Conservation (phyloP, 495 filamentous ascomycete species). For the Xylaria sp. region DNA sequence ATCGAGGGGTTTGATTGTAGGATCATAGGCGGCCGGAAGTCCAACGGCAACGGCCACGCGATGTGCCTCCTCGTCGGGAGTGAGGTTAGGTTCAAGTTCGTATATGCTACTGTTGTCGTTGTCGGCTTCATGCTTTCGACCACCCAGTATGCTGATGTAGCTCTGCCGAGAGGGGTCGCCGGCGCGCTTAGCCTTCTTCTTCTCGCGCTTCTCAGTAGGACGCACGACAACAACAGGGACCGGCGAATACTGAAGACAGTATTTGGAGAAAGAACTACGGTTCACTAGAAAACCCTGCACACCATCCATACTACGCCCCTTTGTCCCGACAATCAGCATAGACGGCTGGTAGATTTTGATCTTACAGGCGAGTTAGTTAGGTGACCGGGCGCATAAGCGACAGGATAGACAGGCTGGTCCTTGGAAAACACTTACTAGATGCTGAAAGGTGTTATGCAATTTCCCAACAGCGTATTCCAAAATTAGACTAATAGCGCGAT, state of each 20-base stretch:
- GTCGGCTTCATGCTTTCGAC: slow-evolving; percentile 65
- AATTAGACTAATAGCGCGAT: slow-evolving; percentile 85
- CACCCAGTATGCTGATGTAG: slow-evolving; percentile 81
- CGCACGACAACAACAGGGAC: slow-evolving; percentile 97
- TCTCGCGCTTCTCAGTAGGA: slow-evolving; percentile 85
- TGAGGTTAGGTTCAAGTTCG: slow-evolving; percentile 54
- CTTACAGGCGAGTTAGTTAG: slow-evolving; percentile 49
- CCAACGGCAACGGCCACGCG: slow-evolving; percentile 76
- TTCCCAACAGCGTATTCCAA: slow-evolving; percentile 93
- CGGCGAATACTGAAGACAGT: slow-evolving; percentile 93
- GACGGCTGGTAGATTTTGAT: slow-evolving; percentile 94
- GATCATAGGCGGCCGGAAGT: slow-evolving; percentile 63
- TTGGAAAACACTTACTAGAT: slow-evolving; percentile 69
- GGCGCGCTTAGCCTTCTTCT: slow-evolving; percentile 88
- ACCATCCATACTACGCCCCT: slow-evolving; percentile 84
- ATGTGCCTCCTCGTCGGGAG: slow-evolving; percentile 69
- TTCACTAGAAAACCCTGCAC: slow-evolving; percentile 86
- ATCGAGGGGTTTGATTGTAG: slow-evolving; percentile 60
- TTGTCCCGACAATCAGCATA: slow-evolving; percentile 93
- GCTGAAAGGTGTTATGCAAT: slow-evolving; percentile 89
- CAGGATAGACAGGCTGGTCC: neutral
- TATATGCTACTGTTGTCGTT: slow-evolving; percentile 53
- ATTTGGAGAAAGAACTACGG: slow-evolving; percentile 90
- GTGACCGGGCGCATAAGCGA: slow-evolving; percentile 10
- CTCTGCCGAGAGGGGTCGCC: slow-evolving; percentile 78